Evolutionary conservation across 1,139 yeast genomes (phyloP), one percentile per base, ranked within the genome.

Genomic region (Taiozyma sp.): DNA sequence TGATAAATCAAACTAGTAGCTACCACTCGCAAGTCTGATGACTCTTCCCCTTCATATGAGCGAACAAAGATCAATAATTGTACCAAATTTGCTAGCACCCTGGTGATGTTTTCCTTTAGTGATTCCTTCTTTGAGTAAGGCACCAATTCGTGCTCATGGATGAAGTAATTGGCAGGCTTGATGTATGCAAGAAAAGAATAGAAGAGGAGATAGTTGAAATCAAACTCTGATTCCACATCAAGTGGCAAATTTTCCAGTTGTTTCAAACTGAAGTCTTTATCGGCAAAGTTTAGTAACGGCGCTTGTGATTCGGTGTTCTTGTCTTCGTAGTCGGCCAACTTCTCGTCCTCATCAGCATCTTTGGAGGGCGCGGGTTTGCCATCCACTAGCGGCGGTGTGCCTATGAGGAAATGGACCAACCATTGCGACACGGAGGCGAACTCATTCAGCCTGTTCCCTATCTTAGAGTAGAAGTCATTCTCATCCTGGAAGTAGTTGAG

Each of bases 151-250:
- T 48, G 39, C 19, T 49, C 53, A 29, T 53, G 53, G 10, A 54
- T 41, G 16, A 51, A 54, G 32, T 48, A 51, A n/a, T 44, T 47
- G 4, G 57, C 30, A 7, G 57, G 57, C 16, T 54, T 53, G 23
- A 54, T 12, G 28, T 48, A 54, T 14, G 50, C 40, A 14, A 54
- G 19, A 16, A 48, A 53, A 4, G 51, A 28, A 12, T 45, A 48
- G 22, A 49, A 53, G 2, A 43, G 14, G 1, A 51, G 24, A 14
- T 44, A 48, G 16, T 53, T 48, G 19, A 49, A 46, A 30, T 54
- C 53, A 40, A 54, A 53, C n/a, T 51, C 56, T 2, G 54, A 46
- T 24, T 54, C 57, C 22, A 53, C 36, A 12, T 48, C 50, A 10
- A 47, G 48, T 4, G 54, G 53, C 2, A 53, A 34, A 34, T 48